Conservation (phyloP, 140 eudicot genomes). For the Ambrosia hybrid region DNA sequence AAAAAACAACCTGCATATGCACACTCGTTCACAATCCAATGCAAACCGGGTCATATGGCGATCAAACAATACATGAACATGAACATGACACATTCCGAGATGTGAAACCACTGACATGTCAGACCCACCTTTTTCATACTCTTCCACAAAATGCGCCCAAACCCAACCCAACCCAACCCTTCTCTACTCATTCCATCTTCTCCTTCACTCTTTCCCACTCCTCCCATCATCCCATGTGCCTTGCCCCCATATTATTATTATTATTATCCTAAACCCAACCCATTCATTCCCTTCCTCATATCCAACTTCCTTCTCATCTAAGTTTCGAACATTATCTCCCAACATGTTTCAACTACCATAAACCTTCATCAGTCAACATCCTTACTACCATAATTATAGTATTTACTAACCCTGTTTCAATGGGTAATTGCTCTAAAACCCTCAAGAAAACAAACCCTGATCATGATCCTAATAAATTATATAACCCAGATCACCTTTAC, state of each 20-base stretch:
- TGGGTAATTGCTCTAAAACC: constrained; percentile 61
- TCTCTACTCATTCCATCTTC: too few species aligned
- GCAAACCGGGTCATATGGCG: too few species aligned
- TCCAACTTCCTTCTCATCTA: not conserved
- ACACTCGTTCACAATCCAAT: too few species aligned
- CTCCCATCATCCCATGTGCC: too few species aligned
- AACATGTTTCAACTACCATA: constrained; percentile 23
- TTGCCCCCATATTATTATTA: too few species aligned
- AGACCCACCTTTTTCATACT: constrained; percentile 17
- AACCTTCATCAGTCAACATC: not conserved
- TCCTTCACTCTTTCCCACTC: too few species aligned
- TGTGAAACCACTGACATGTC: constrained; percentile 30
- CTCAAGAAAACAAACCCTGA: constrained; percentile 47
- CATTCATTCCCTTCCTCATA: too few species aligned
- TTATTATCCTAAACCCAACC: too few species aligned
- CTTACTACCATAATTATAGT: not conserved
- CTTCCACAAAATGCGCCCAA: constrained; percentile 32
- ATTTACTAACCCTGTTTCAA: not conserved
- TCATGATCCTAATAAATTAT: constrained; percentile 1
- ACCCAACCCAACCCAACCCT: too few species aligned
- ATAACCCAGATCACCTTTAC: constrained; percentile 14
- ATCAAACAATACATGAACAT: not conserved
- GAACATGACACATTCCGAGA: constrained; percentile 15
- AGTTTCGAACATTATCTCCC: constrained; percentile 24
- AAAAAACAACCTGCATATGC: too few species aligned